Evolutionary conservation across 306 rosid genomes (phyloP).

Genomic region (Arachis hypogaea): DNA sequence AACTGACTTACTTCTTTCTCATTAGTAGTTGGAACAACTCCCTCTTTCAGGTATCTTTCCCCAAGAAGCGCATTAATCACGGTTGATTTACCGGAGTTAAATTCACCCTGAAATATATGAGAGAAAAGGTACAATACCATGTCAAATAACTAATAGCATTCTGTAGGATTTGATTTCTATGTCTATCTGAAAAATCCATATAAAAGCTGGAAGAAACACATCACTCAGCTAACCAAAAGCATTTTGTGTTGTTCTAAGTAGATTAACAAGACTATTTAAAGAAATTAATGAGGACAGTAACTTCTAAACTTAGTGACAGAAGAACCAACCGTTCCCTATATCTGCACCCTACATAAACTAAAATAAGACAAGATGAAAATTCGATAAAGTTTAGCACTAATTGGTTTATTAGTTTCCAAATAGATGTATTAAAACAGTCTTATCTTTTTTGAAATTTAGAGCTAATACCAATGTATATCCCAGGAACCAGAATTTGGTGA

Average conservation of each 20-base stretch:
- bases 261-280: conserved; percentile 24
- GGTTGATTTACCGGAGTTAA: conserved; percentile 78
- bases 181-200: not conserved
- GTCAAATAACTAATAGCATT: conserved; percentile 38
- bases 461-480: conserved; percentile 96
- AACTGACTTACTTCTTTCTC: conserved; percentile 72
- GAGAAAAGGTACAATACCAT: conserved; percentile 7
- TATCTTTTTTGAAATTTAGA: conserved; percentile 81
- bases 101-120: conserved; percentile 75
- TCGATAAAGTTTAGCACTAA: conserved; percentile 8
- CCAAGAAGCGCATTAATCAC: no score
- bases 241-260: conserved; percentile 26
- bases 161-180: conserved; percentile 32
- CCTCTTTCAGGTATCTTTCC: conserved; percentile 44
- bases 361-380: not conserved
- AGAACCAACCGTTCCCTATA: conserved; percentile 20
- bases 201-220: conserved; percentile 14
- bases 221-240: conserved; percentile 3
- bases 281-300: conserved; percentile 10
- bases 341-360: conserved; percentile 19
- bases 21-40: conserved; percentile 97
- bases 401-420: conserved; percentile 37
- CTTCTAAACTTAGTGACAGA: conserved; percentile 32
- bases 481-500: conserved; percentile 99
- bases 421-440: conserved; percentile 41